Evolutionary conservation across 2,329 filamentous ascomycete genomes (phyloP), one percentile per base, ranked within the genome.

Genomic region (Tolypocladium cylindrosporum): DNA sequence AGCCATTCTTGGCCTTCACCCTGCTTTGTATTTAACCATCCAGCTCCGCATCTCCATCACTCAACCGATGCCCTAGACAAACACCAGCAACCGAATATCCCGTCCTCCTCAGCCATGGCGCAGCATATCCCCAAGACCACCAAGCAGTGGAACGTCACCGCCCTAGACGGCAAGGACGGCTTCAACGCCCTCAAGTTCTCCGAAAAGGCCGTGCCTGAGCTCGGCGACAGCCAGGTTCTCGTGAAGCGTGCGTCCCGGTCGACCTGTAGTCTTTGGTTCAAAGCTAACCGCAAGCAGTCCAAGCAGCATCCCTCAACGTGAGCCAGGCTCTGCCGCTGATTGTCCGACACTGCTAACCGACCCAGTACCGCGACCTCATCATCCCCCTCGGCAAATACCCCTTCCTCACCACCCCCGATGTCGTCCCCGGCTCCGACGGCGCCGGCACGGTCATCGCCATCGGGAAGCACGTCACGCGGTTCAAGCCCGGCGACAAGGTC

Each of bases 181-280:
- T 87, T 90, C 65, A 82, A 88, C 53, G 76, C 75, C 48, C 76
- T 91, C 43, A 71, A 77, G 64, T 80, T 82, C 64, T 72, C 79
- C 59, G 77, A 84, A 63, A 73, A 80, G 54, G 77, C 78, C 1
- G 66, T 90, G 3, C 84, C 86, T 16, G 72, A 83, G 62, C 67
- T 87, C 1, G 87, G 87, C 53, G 87, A 90, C 57, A 81, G 82
- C 61, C 84, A 92, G 34, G 87, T 91, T 7, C 78, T 92, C 40
- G 84, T 92, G 64, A 88, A 87, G 71, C 57, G 71, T 72, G 58
- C 41, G 70, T 65, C 19, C 34, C 37, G 37, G 52, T 6, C 2
- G 11, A 21, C 19, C 7, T 14, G 19, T 37, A 1, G 0, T 11
- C 43, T 2, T 16, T 6, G 31, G 14, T 21, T 27, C 41, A 19